These are phyloP conservation scores for Boletus tylopilopsis DNA, from an alignment of 768 basidiomycete genomes.

Conservation along the genomic window DNA sequence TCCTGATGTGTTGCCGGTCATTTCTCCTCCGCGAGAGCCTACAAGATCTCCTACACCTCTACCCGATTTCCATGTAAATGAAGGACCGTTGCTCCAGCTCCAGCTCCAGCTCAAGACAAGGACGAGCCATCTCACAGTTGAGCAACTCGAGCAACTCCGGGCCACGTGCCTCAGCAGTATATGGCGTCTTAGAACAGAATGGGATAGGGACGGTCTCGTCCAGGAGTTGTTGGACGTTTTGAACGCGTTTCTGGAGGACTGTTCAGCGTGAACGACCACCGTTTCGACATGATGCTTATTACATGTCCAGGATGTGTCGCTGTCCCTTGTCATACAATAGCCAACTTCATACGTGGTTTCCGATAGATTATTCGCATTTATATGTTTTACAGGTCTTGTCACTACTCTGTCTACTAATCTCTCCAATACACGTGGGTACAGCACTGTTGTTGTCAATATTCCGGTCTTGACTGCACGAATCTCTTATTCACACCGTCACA, in stretches of 20 bases:
- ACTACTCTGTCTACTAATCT: constrained; percentile 1
- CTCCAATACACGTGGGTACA: neutral
- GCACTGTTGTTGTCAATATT: too few species aligned
- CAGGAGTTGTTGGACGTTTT: constrained; percentile 55
- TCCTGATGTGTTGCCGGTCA: constrained; percentile 18
- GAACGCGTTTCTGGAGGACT: constrained; percentile 64
- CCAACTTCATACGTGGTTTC: neutral
- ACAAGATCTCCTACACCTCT: constrained; percentile 65
- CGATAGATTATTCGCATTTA: constrained; percentile 25
- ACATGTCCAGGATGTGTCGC: too few species aligned
- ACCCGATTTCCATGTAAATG: constrained; percentile 73
- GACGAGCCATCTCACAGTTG: constrained; percentile 67
- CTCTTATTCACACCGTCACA: too few species aligned
- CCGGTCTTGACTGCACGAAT: too few species aligned
- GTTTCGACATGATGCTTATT: constrained; percentile 2
- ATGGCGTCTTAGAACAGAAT: constrained; percentile 80
- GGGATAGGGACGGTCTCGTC: constrained; percentile 74
- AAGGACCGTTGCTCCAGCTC: constrained; percentile 46
- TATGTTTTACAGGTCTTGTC: constrained; percentile 3
- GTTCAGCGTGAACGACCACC: constrained; percentile 30
- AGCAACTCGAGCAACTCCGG: constrained; percentile 91
- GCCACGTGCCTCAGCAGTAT: constrained; percentile 75
- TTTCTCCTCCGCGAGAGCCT: constrained; percentile 34
- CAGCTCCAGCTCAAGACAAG: constrained; percentile 43
- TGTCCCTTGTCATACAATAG: neutral